Conservation (phyloP, 805 yeast genomes). For the Millerozyma acaciae region DNA sequence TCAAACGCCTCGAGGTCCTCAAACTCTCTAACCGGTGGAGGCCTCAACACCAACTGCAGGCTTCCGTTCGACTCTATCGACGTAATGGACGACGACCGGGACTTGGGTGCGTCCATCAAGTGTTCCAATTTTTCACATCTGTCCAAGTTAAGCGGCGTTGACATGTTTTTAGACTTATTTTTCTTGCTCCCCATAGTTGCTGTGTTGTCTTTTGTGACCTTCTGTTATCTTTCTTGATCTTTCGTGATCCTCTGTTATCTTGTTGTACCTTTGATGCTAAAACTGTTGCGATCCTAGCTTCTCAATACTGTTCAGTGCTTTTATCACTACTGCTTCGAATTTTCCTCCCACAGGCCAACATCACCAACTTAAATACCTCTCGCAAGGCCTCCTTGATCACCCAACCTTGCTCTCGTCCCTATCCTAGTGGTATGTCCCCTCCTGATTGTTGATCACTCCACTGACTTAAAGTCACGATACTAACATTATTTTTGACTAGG, state of each 20-base stretch:
- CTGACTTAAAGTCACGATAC: conserved; percentile 1
- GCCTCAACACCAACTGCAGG: conserved; percentile 25
- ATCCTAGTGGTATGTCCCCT: too few species aligned
- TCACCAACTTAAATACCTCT: too few species aligned
- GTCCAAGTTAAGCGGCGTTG: conserved; percentile 23
- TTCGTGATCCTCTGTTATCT: too few species aligned
- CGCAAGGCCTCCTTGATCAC: too few species aligned
- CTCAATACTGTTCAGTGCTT: too few species aligned
- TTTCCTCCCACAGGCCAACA: too few species aligned
- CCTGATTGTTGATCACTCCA: conserved; percentile 3
- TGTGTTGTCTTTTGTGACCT: not conserved
- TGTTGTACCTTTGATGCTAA: too few species aligned
- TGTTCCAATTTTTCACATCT: conserved; percentile 36
- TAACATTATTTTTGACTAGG: not conserved
- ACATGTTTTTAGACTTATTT: conserved; percentile 18
- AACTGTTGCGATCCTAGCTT: too few species aligned
- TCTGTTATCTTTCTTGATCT: too few species aligned
- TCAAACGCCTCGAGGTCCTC: conserved; percentile 64
- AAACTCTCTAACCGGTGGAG: conserved; percentile 48
- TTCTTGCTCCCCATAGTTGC: conserved; percentile 26
- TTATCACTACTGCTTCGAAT: too few species aligned
- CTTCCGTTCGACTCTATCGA: conserved; percentile 35
- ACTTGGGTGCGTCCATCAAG: conserved; percentile 36
- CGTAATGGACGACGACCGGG: conserved; percentile 36
- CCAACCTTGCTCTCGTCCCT: too few species aligned